These are phyloP conservation scores for Cercophora samala DNA, from an alignment of 495 filamentous ascomycete species.

Conservation along the genomic window DNA sequence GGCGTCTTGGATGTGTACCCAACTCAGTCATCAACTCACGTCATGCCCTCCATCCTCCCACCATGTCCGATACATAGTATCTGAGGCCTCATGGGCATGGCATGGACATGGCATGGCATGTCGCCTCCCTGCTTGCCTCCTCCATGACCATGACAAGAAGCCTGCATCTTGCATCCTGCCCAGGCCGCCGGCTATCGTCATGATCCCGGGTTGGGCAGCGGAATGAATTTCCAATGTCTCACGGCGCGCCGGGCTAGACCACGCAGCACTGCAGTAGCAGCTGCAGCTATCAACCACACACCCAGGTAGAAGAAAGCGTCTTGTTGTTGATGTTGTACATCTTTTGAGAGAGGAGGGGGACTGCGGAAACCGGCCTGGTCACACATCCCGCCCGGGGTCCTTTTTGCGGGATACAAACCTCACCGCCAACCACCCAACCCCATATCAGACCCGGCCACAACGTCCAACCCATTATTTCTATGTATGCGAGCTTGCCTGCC, in stretches of 20 bases:
- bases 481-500: neutral
- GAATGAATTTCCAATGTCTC: neutral
- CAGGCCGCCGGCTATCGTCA: no score
- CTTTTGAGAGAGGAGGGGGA: neutral
- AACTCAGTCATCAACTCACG: neutral
- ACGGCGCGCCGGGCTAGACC: neutral
- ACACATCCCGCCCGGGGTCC: neutral
- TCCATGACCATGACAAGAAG: no score
- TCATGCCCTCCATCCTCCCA: neutral
- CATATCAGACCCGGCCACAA: neutral
- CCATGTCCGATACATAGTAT: neutral
- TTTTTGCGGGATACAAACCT: neutral
- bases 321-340: neutral
- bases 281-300: neutral
- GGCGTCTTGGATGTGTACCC: neutral
- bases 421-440: neutral
- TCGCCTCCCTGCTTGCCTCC: neutral
- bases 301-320: neutral
- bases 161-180: no score
- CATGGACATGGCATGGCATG: neutral
- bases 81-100: neutral
- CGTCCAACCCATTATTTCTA: neutral
- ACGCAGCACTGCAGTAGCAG: neutral
- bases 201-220: neutral
- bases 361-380: neutral